phyloP scores from a whole-genome alignment of 2,329 filamentous ascomycete species.

The Talaromyces sp. region DNA sequence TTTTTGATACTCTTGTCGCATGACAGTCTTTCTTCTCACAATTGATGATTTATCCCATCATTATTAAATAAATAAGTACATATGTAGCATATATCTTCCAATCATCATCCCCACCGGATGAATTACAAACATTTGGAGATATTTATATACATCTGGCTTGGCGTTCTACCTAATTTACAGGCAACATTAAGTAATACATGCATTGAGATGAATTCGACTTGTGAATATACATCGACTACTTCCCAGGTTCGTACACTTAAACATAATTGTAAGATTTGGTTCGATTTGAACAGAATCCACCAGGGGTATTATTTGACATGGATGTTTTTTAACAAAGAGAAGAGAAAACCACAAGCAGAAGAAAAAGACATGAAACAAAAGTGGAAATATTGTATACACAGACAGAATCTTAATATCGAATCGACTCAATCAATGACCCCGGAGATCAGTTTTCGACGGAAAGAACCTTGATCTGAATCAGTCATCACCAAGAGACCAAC shows the following conservation, averaged over 20 bases:
- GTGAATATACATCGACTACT: no score
- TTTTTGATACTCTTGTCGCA: background rate
- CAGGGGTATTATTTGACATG: background rate
- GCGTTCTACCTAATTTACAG: no score
- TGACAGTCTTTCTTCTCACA: background rate
- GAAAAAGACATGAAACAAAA: background rate
- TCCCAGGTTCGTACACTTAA: background rate
- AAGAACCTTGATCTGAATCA: background rate
- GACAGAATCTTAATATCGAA: background rate
- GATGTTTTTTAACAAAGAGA: background rate
- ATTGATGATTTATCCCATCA: background rate
- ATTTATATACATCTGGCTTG: no score
- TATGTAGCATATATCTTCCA: no score
- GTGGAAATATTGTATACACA: background rate
- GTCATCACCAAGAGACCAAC: conserved; percentile 45
- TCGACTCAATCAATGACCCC: background rate
- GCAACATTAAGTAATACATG: no score
- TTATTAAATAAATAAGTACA: no score
- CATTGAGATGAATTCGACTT: no score
- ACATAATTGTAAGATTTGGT: background rate
- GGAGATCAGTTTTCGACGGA: background rate
- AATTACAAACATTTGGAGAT: no score
- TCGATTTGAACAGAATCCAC: background rate
- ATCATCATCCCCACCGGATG: no score
- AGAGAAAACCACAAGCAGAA: background rate